These are phyloP conservation scores for Groenewaldozyma salmanticensis DNA, from an alignment of 805 yeast genomes.

Conservation along the genomic window DNA sequence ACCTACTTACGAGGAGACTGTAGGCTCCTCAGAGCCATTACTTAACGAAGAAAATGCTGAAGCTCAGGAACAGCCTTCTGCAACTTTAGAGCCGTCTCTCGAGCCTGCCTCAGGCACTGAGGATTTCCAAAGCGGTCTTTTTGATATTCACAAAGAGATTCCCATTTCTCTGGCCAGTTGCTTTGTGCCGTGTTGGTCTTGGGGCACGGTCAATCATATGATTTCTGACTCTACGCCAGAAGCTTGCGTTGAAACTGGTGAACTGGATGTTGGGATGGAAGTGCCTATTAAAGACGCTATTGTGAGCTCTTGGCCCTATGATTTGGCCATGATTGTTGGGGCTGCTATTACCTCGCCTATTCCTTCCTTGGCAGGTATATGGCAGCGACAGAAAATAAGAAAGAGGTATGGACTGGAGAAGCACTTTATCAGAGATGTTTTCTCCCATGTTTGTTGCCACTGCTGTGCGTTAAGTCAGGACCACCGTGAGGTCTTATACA, in stretches of 20 bases:
- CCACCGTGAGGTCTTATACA: conserved; percentile 9
- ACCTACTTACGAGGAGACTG: neutral
- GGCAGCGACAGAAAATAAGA: conserved; percentile 7
- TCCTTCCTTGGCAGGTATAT: conserved; percentile 2
- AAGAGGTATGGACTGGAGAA: conserved; percentile 7
- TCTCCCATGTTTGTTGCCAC: conserved; percentile 8
- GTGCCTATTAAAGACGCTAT: conserved; percentile 3
- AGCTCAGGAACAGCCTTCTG: conserved; percentile 1
- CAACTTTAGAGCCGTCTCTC: neutral
- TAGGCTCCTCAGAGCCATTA: neutral
- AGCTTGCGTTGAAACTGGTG: conserved; percentile 5
- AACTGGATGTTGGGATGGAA: conserved; percentile 4
- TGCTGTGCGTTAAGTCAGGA: conserved; percentile 13
- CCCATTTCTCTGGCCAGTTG: conserved; percentile 4
- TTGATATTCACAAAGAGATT: conserved; percentile 5
- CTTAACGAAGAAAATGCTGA: neutral
- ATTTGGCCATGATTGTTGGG: neutral
- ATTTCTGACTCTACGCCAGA: conserved; percentile 1
- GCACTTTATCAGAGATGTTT: conserved; percentile 4
- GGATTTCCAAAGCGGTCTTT: conserved; percentile 10
- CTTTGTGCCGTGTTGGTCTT: conserved; percentile 9
- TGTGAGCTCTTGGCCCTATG: conserved; percentile 4
- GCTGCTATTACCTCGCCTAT: neutral
- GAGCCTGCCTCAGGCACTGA: neutral
- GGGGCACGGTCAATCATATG: conserved; percentile 6